A percentile compares a stretch with the other conserved stretches of the same genome.
phyloP scores from a whole-genome alignment of 176 grass and related monocot species.

The Aegilops bicornis region DNA sequence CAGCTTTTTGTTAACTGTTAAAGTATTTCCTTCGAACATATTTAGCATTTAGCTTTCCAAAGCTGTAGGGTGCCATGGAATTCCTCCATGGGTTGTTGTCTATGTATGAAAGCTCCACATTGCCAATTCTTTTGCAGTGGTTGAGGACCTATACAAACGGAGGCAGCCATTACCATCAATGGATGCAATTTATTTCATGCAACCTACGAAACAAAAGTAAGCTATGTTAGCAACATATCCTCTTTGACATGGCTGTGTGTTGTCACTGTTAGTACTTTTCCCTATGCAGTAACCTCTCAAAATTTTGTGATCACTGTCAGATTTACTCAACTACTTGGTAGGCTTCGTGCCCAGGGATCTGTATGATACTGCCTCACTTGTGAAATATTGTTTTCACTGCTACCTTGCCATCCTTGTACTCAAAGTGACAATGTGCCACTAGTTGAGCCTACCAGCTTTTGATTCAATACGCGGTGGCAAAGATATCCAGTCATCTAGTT shows the following conservation, averaged over 20 bases:
- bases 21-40: neutral
- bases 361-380: neutral
- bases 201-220: constrained; percentile 92
- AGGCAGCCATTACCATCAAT: constrained; percentile 79
- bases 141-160: constrained; percentile 80
- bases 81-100: neutral
- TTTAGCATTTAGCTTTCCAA: constrained; percentile 11
- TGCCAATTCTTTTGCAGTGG: constrained; percentile 56
- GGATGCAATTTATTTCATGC: constrained; percentile 93
- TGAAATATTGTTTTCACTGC: neutral
- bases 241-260: constrained; percentile 13
- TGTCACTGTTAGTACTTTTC: neutral
- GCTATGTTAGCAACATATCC: neutral
- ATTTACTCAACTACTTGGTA: neutral
- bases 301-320: neutral
- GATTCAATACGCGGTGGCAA: neutral
- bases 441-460: neutral
- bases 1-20: neutral
- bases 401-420: neutral
- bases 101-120: neutral
- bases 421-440: neutral
- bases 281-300: neutral
- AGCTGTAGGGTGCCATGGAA: neutral
- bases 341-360: neutral
- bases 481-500: too few species aligned